A percentile compares a stretch with the other conserved stretches of the same genome.
These are phyloP conservation scores for Micractinium conductrix DNA, from an alignment of 139 green algal genomes.

Conservation along the genomic window DNA sequence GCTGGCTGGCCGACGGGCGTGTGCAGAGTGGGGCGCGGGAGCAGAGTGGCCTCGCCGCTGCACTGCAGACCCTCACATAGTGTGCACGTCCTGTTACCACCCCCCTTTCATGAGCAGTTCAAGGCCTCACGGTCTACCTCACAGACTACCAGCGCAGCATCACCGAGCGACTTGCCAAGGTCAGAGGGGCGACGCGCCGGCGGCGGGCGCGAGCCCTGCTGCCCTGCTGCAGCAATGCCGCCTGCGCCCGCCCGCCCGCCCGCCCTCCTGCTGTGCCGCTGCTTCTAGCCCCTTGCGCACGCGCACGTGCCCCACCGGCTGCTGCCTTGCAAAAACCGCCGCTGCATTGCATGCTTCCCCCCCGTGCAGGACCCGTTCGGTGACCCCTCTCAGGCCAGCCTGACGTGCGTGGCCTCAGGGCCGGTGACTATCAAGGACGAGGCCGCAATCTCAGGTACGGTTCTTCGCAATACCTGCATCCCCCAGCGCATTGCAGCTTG, in stretches of 20 bases:
- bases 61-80: not conserved
- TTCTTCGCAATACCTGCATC: too few species aligned
- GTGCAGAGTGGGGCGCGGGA: not conserved
- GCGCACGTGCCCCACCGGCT: not conserved
- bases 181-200: not conserved
- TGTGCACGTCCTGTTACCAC: not conserved
- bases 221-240: too few species aligned
- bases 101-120: not conserved
- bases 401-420: slow-evolving; percentile 72
- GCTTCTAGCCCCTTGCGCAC: too few species aligned
- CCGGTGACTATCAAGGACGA: slow-evolving; percentile 52
- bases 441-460: slow-evolving; percentile 5
- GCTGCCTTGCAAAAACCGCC: not conserved
- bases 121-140: slow-evolving; percentile 66
- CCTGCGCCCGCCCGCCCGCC: too few species aligned
- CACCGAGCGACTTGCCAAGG: slow-evolving; percentile 80
- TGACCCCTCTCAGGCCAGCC: slow-evolving; percentile 76
- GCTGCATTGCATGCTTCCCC: not conserved
- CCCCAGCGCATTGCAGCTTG: too few species aligned
- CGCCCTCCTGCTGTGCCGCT: too few species aligned
- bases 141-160: slow-evolving; percentile 85
- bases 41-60: not conserved
- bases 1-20: not conserved
- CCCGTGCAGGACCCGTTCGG: slow-evolving; percentile 68
- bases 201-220: too few species aligned